Evolutionary conservation across 1,139 yeast species (phyloP).

Genomic region (Fermentozyma sake): DNA sequence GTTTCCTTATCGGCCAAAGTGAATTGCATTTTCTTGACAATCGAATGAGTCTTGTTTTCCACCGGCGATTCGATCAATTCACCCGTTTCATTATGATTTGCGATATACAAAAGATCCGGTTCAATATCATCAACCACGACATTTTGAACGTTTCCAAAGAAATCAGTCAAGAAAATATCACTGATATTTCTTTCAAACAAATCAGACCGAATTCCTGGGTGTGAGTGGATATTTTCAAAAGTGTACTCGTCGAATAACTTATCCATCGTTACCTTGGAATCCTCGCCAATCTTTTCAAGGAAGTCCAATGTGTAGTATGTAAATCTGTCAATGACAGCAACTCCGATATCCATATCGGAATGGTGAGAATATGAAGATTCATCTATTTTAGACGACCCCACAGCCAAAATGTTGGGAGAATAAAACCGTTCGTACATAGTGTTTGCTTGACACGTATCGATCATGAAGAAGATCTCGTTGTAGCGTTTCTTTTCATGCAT

Average conservation of each 20-base stretch:
- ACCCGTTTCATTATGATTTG: conserved; percentile 23
- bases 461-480: conserved; percentile 94
- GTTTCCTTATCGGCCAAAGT: conserved; percentile 2
- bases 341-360: conserved; percentile 93
- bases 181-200: conserved; percentile 63
- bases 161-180: conserved; percentile 81
- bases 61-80: background rate
- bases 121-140: conserved; percentile 64
- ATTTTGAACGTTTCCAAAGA: conserved; percentile 90
- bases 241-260: conserved; percentile 84
- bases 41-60: background rate
- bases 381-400: conserved; percentile 86
- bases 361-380: conserved; percentile 95
- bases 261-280: conserved; percentile 69
- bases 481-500: conserved; percentile 95
- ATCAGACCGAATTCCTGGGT: conserved; percentile 87
- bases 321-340: conserved; percentile 94
- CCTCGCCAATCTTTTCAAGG: conserved; percentile 74
- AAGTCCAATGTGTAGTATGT: conserved; percentile 90
- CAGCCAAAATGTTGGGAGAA: conserved; percentile 88
- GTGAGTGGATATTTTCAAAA: conserved; percentile 80
- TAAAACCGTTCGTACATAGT: conserved; percentile 93
- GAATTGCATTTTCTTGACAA: background rate
- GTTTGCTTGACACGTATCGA: conserved; percentile 98
- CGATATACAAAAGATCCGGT: conserved; percentile 35